Conservation (phyloP, 352 stramenopile genomes). For the Pelagophyceae sp. region DNA sequence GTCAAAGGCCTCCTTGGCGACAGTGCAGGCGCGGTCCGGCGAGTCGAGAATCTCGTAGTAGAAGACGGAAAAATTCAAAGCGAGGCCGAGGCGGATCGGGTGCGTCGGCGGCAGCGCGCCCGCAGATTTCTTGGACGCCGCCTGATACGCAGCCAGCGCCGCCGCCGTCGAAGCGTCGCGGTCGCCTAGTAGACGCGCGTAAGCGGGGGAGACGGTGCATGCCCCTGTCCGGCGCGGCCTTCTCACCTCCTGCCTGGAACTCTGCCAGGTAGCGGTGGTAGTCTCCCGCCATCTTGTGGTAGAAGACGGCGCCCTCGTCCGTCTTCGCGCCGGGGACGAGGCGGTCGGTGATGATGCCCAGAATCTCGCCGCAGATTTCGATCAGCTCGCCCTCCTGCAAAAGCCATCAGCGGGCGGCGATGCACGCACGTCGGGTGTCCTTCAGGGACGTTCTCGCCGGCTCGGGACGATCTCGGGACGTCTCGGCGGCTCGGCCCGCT, state of each 20-base stretch:
- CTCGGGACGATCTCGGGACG: too few species aligned
- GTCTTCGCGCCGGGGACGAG: slow-evolving; percentile 92
- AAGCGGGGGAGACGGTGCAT: too few species aligned
- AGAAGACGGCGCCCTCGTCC: slow-evolving; percentile 98
- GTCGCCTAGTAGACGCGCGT: too few species aligned
- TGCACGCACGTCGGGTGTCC: too few species aligned
- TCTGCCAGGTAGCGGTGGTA: slow-evolving; percentile 99
- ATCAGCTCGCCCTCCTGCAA: slow-evolving; percentile 88
- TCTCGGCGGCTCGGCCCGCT: too few species aligned
- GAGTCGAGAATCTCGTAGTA: slow-evolving; percentile 99
- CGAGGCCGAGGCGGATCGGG: slow-evolving; percentile 94
- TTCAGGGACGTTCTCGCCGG: too few species aligned
- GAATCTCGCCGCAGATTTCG: slow-evolving; percentile 93
- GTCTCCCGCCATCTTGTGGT: slow-evolving; percentile 99
- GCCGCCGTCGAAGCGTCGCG: slow-evolving; percentile 79
- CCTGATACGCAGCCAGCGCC: slow-evolving; percentile 72
- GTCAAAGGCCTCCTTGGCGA: slow-evolving; percentile 92
- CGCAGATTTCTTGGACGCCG: slow-evolving; percentile 45
- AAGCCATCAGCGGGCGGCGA: slow-evolving; percentile 90
- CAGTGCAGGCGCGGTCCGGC: slow-evolving; percentile 65
- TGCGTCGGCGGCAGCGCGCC: slow-evolving; percentile 93
- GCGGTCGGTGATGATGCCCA: slow-evolving; percentile 92
- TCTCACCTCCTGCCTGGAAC: slow-evolving; percentile 94
- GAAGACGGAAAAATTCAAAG: slow-evolving; percentile 97
- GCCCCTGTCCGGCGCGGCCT: too few species aligned